Conservation (phyloP, 176 grass and related monocot genomes). For the Themeda triandra region DNA sequence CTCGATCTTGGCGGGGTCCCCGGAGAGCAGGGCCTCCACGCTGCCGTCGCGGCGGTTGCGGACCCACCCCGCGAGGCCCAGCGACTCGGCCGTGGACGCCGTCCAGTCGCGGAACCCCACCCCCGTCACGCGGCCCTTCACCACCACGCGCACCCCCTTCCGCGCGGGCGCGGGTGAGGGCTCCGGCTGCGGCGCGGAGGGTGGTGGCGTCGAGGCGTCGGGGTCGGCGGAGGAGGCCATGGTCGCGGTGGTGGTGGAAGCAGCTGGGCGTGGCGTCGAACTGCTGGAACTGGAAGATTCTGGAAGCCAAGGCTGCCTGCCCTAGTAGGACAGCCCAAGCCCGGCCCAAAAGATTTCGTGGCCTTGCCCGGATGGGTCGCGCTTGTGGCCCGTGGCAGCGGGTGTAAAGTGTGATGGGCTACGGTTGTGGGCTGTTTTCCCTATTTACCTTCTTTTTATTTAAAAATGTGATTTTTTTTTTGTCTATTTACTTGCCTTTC, state of each 20-base stretch:
- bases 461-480: too few species aligned
- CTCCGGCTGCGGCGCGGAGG: constrained; percentile 20
- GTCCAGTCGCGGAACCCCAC: constrained; percentile 88
- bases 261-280: background rate
- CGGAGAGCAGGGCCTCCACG: constrained; percentile 80
- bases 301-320: background rate
- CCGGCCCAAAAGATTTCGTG: background rate
- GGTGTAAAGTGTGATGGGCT: background rate
- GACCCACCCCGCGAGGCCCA: constrained; percentile 77
- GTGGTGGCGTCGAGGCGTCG: constrained; percentile 8
- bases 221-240: constrained; percentile 31
- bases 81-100: constrained; percentile 56
- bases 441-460: background rate
- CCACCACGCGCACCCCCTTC: constrained; percentile 54
- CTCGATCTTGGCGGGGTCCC: constrained; percentile 46
- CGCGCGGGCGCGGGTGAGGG: too few species aligned
- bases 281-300: background rate
- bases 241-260: background rate
- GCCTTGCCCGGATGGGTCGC: background rate
- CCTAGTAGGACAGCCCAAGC: background rate
- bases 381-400: background rate
- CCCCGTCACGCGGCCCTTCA: constrained; percentile 82
- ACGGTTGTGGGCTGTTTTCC: background rate
- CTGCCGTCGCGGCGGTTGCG: constrained; percentile 76
- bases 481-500: background rate